A percentile compares a stretch with the other conserved stretches of the same genome.
Evolutionary conservation across 2,329 filamentous ascomycete genomes (phyloP).

Genomic region (Ceratocystis alfenasii): DNA sequence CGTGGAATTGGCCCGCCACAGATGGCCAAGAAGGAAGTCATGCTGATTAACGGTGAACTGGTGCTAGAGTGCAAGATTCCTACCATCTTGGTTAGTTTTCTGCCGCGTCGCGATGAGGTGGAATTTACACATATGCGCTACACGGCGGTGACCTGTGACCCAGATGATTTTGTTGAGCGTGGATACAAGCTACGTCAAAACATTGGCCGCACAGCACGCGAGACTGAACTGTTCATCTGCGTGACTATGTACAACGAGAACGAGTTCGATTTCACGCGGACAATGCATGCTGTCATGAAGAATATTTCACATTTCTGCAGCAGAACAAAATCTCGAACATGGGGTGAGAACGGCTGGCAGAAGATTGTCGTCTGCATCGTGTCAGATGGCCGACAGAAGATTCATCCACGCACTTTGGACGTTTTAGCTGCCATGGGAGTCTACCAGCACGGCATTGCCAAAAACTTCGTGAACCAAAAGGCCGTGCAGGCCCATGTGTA

Average conservation of each 20-base stretch:
- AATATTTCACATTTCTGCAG: conserved; percentile 96
- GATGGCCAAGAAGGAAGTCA: conserved; percentile 86
- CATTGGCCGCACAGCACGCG: conserved; percentile 68
- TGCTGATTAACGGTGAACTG: conserved; percentile 92
- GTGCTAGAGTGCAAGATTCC: conserved; percentile 98
- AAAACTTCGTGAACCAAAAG: conserved; percentile 93
- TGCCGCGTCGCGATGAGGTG: conserved; percentile 80
- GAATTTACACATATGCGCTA: conserved; percentile 99
- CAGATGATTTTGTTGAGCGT: conserved; percentile 77
- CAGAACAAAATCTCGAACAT: conserved; percentile 80
- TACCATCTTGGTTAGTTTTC: conserved; percentile 92
- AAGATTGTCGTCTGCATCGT: conserved; percentile 98
- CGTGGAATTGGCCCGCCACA: conserved; percentile 77
- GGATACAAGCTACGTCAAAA: conserved; percentile 91
- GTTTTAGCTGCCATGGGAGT: conserved; percentile 93
- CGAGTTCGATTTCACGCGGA: conserved; percentile 89
- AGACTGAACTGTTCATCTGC: conserved; percentile 93
- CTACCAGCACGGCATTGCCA: conserved; percentile 96
- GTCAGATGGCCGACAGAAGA: conserved; percentile 78
- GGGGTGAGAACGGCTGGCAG: conserved; percentile 96
- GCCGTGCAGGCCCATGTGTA: conserved; percentile 96
- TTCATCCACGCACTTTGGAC: conserved; percentile 86
- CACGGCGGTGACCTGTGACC: conserved; percentile 95
- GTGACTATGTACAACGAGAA: conserved; percentile 99
- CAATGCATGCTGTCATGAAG: conserved; percentile 98